phyloP scores from a whole-genome alignment of 2,329 filamentous ascomycete species.

The Apiospora aurea region DNA sequence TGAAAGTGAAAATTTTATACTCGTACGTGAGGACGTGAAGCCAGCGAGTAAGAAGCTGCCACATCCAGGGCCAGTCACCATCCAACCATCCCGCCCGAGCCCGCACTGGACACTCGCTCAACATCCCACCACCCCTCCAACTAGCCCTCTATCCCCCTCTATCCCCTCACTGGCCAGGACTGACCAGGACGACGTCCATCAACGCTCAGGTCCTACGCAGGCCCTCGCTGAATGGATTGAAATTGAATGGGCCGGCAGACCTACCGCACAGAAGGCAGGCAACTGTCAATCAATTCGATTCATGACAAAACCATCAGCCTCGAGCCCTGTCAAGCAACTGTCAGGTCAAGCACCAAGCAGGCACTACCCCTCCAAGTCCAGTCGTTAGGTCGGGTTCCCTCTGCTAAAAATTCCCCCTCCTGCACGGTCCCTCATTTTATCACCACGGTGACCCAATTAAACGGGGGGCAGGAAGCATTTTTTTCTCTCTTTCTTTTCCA shows the following conservation, averaged over 20 bases:
- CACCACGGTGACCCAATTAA: conserved; percentile 21
- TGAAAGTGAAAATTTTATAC: not conserved
- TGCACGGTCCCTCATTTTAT: conserved; percentile 24
- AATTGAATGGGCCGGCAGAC: not conserved
- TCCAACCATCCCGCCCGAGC: not conserved
- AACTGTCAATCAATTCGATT: not conserved
- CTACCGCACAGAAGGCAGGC: not conserved
- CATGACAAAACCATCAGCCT: not conserved
- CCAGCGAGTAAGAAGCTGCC: conserved; percentile 21
- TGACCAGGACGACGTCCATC: not conserved
- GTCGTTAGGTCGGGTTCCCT: not conserved
- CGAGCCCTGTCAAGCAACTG: conserved; percentile 2
- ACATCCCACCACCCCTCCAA: conserved; percentile 16
- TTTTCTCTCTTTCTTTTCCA: conserved; percentile 17
- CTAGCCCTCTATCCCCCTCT: not conserved
- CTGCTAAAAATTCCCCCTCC: conserved; percentile 6
- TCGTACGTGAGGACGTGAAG: conserved; percentile 13
- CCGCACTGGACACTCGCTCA: not conserved
- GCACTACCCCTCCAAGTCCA: not conserved
- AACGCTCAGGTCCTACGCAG: not conserved
- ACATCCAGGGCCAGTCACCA: not conserved
- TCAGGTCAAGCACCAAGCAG: not conserved
- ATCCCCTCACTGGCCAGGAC: not conserved
- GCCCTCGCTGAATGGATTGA: not conserved
- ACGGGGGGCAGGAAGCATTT: conserved; percentile 6